Conservation (phyloP, 176 grass and related monocot genomes). For the Themeda triandra region DNA sequence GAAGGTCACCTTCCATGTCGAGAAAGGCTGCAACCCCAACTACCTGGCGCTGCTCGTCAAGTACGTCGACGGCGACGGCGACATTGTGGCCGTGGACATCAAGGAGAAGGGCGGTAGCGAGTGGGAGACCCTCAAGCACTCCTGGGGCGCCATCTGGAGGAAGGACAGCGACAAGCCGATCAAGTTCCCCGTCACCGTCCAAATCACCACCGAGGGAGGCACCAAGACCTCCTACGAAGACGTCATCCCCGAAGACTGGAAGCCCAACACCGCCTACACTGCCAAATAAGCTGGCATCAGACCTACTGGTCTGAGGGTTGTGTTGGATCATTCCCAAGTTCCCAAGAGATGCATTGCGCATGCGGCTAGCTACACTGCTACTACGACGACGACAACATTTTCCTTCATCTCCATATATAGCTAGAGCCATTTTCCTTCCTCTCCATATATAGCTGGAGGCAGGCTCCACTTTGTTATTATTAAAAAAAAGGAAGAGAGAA, state of each 20-base stretch:
- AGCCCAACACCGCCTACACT: not conserved
- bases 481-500: too few relatives aligned
- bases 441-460: too few relatives aligned
- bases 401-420: not conserved
- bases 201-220: conserved; percentile 21
- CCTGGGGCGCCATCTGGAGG: conserved; percentile 65
- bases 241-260: not conserved
- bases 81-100: conserved; percentile 40
- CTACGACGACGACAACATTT: too few relatives aligned
- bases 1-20: conserved; percentile 52
- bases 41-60: conserved; percentile 47
- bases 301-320: too few relatives aligned
- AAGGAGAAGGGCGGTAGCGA: conserved; percentile 24
- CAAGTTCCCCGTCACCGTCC: conserved; percentile 16
- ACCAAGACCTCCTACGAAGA: not conserved
- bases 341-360: too few relatives aligned
- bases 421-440: too few relatives aligned
- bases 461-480: too few relatives aligned
- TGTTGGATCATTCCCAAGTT: too few relatives aligned
- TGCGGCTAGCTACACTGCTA: too few relatives aligned
- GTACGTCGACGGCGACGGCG: conserved; percentile 44
- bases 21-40: conserved; percentile 48
- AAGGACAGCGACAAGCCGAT: conserved; percentile 33
- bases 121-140: conserved; percentile 43
- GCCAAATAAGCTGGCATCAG: too few relatives aligned